These are phyloP conservation scores for Solanum piurae DNA, from an alignment of 257 asterid genomes.

Conservation along the genomic window DNA sequence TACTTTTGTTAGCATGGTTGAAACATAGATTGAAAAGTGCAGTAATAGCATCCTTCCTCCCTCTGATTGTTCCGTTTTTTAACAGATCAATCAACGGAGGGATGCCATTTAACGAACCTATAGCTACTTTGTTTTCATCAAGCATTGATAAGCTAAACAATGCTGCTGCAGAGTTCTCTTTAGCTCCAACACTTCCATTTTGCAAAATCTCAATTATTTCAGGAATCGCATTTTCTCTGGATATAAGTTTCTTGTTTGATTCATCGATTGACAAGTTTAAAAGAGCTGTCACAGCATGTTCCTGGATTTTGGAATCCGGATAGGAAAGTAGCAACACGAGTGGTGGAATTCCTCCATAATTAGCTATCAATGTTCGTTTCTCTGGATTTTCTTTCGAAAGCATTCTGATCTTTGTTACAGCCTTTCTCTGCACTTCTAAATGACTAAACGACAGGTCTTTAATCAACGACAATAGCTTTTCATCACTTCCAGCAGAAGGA, in stretches of 20 bases:
- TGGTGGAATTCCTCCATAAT: conserved; percentile 52
- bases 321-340: conserved; percentile 57
- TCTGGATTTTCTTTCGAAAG: conserved; percentile 69
- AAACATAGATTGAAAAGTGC: conserved; percentile 71
- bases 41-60: conserved; percentile 75
- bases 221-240: conserved; percentile 46
- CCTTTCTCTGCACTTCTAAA: conserved; percentile 53
- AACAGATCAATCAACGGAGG: conserved; percentile 54
- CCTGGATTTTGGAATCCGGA: conserved; percentile 74
- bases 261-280: conserved; percentile 82
- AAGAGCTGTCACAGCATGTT: conserved; percentile 74
- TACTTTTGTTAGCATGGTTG: conserved; percentile 38
- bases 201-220: conserved; percentile 55
- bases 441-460: conserved; percentile 41
- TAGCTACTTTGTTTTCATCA: conserved; percentile 59
- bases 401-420: conserved; percentile 55
- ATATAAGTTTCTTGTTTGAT: conserved; percentile 61
- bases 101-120: conserved; percentile 60
- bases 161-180: conserved; percentile 83
- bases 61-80: conserved; percentile 51
- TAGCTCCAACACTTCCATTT: conserved; percentile 46
- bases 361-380: conserved; percentile 49
- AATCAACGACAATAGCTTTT: conserved; percentile 23
- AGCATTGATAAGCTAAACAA: conserved; percentile 81
- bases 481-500: conserved; percentile 4